These are phyloP conservation scores for Oryza glumipatula DNA, from an alignment of 176 grass and related monocot species.

Conservation along the genomic window DNA sequence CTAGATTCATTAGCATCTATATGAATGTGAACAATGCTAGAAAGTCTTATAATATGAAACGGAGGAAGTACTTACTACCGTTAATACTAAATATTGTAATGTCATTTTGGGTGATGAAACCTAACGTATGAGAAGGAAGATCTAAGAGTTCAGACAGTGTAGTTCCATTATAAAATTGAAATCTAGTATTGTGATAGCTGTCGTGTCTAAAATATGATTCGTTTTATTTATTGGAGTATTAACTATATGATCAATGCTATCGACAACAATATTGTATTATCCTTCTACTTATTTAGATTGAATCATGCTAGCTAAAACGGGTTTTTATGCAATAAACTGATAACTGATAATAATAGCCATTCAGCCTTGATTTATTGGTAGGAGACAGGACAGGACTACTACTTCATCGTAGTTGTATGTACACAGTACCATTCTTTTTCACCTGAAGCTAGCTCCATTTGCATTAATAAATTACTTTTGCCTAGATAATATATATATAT, in stretches of 20 bases:
- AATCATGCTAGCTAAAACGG: not conserved
- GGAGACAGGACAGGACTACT: not conserved
- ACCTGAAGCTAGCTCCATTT: not conserved
- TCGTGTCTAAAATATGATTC: not conserved
- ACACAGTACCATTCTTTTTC: not conserved
- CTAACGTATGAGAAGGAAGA: not conserved
- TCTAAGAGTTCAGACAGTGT: not conserved
- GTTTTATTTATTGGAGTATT: conserved; percentile 6
- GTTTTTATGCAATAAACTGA: not conserved
- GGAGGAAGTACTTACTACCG: not conserved
- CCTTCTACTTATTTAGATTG: not conserved
- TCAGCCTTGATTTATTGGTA: not conserved
- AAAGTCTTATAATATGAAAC: too few species aligned
- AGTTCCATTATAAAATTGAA: not conserved
- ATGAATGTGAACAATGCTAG: too few species aligned
- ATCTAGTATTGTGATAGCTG: not conserved
- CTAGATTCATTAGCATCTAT: too few species aligned
- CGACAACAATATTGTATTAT: conserved; percentile 2
- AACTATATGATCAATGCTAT: not conserved
- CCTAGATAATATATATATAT: too few species aligned
- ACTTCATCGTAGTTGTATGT: not conserved
- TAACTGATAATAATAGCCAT: not conserved
- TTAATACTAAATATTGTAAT: not conserved
- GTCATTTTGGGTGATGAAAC: not conserved
- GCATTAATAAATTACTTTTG: not conserved